Conservation (phyloP, 2,329 filamentous ascomycete genomes). For the Akanthomyces uredinophilus region DNA sequence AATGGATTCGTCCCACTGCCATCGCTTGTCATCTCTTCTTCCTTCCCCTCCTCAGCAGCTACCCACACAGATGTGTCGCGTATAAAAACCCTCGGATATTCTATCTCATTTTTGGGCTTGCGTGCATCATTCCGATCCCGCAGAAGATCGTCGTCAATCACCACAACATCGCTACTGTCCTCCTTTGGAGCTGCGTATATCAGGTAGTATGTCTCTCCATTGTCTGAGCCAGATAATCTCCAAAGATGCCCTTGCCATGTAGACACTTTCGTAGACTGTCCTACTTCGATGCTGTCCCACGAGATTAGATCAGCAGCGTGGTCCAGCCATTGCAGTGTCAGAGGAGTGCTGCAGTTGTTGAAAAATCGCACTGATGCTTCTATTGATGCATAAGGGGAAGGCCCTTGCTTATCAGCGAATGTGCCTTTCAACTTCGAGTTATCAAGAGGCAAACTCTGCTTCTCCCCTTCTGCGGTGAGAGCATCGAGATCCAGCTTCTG, state of each 20-base stretch:
- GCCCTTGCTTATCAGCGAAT: neutral
- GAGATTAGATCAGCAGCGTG: neutral
- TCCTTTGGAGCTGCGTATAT: neutral
- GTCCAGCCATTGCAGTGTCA: neutral
- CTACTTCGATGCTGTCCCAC: neutral
- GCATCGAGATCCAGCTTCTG: neutral
- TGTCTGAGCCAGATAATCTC: neutral
- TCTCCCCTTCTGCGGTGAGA: neutral
- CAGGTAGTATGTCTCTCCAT: neutral
- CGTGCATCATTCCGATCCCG: neutral
- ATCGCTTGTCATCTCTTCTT: neutral
- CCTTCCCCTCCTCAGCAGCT: neutral
- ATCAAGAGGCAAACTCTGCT: neutral
- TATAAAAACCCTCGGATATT: neutral
- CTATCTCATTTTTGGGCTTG: neutral
- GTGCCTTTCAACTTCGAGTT: neutral
- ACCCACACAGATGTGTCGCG: neutral
- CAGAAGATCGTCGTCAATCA: neutral
- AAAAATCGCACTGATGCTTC: neutral
- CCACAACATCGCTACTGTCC: neutral
- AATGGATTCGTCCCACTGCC: neutral
- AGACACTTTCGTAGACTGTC: neutral
- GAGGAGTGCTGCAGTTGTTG: neutral
- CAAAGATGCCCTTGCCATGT: constrained; percentile 1
- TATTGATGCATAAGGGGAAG: neutral